Base-by-base conservation (phyloP, 2,329 filamentous ascomycete genomes). In the Fusarium odoratissimum region DNA sequence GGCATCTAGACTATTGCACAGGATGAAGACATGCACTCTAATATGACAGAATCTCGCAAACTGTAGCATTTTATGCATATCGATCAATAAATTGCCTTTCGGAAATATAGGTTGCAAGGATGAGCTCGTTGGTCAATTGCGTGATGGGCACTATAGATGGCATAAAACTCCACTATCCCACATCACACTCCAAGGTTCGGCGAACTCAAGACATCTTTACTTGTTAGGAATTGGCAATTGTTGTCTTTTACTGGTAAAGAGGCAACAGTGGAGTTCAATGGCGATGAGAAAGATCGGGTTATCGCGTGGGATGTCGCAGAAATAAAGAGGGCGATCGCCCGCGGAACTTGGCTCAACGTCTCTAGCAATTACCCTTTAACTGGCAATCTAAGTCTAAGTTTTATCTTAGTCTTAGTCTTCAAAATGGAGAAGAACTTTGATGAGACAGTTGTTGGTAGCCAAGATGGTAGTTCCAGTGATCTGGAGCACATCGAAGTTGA, bases 401-500 rank as follows among this genome's bases (percentile, higher is more conserved):
- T 45, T 9, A 31, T 11, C 37, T 35, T 44, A 19, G 37, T 17
- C 5, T 9, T 9, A 12, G 19, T 8, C 7, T 33, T 59, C 6
- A 46, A 52, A 42, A 75, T 75, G 73, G 70, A 75, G 21, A 75
- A 71, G 52, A 48, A 55, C 8, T 46, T 65, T 37, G 68, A 71
- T 9, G 64, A 72, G 28, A 68, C 60, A 16, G 57, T n/a, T 16
- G 33, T 49, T 10, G 49, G 55, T 28, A 67, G 64, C 45, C 63
- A 45, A 25, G 60, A 58, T 41, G 59, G 62, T 6, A 66, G 68
- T 42, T 37, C 55, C 40, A 71, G 58, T 13, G 72, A 75, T 35
- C 25, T 64, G n/a, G 72, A 75, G 19, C 37, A 51, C 31, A 63
- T 72, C 10, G 73, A 75, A 3, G 60, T 70, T 21, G 72, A 80